Percentiles rank a stretch among this genome's conserved stretches.
Conservation (phyloP, 139 green algal species). For the Volvox reticuliferus region DNA sequence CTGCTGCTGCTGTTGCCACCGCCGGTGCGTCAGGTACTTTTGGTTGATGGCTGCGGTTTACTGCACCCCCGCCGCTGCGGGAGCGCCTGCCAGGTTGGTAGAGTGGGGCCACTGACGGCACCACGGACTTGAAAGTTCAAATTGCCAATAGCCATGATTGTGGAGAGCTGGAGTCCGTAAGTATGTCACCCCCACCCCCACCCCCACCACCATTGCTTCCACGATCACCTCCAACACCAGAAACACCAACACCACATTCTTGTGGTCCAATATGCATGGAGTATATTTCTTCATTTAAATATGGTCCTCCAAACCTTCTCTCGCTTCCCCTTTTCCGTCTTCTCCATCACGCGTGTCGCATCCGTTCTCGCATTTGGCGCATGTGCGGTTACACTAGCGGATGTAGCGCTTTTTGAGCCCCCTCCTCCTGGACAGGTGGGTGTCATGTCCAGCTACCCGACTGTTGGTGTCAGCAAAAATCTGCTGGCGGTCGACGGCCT, state of each 20-base stretch:
- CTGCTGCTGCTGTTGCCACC: background rate
- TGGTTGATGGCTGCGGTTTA: slow-evolving; percentile 79
- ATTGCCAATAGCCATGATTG: too few relatives aligned
- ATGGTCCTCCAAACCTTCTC: too few relatives aligned
- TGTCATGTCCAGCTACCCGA: slow-evolving; percentile 66
- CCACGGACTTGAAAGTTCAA: too few relatives aligned
- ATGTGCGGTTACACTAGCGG: background rate
- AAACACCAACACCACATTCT: too few relatives aligned
- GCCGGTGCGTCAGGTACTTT: slow-evolving; percentile 63
- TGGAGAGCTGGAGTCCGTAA: too few relatives aligned
- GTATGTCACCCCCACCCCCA: background rate
- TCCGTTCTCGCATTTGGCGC: too few relatives aligned
- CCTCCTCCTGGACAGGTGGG: slow-evolving; percentile 55
- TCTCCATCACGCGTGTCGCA: too few relatives aligned
- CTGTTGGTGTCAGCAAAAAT: slow-evolving; percentile 72
- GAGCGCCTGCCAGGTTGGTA: slow-evolving; percentile 65
- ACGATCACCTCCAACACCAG: too few relatives aligned
- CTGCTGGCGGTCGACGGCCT: slow-evolving; percentile 59
- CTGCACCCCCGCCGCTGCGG: slow-evolving; percentile 75
- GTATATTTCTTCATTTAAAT: too few relatives aligned
- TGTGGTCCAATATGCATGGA: too few relatives aligned
- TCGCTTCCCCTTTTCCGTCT: too few relatives aligned
- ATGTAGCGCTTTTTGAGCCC: background rate
- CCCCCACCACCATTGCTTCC: too few relatives aligned
- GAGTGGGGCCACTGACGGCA: background rate